These are phyloP conservation scores for Lasiodiplodia sp. DNA, from an alignment of 2,329 filamentous ascomycete genomes.

Conservation along the genomic window DNA sequence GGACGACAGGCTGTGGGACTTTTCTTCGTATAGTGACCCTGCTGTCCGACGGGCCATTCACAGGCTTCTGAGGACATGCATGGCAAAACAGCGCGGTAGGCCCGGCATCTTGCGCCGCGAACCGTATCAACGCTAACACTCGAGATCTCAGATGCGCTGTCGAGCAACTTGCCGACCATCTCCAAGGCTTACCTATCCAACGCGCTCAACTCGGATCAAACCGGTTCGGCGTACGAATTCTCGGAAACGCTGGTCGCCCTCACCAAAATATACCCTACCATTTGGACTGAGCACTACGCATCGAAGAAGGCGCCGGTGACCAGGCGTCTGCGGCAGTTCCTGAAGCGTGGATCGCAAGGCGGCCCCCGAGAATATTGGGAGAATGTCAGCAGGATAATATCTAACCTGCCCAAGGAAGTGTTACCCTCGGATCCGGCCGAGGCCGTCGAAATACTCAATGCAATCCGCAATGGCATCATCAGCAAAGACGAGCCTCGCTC, in stretches of 20 bases:
- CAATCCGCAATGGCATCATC: constrained; percentile 74
- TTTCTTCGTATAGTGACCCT: constrained; percentile 63
- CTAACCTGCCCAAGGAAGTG: constrained; percentile 60
- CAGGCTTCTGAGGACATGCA: constrained; percentile 59
- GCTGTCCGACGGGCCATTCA: constrained; percentile 66
- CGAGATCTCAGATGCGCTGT: constrained; percentile 37
- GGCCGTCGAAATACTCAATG: constrained; percentile 67
- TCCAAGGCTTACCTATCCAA: constrained; percentile 76
- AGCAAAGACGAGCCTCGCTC: constrained; percentile 76
- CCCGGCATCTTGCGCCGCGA: neutral
- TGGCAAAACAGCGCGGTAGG: constrained; percentile 56
- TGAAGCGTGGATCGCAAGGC: constrained; percentile 86
- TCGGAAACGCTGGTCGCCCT: constrained; percentile 71
- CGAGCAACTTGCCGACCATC: constrained; percentile 60
- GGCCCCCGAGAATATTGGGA: constrained; percentile 77
- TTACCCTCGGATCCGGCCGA: constrained; percentile 63
- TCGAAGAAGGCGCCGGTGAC: constrained; percentile 64
- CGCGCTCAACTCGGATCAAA: constrained; percentile 74
- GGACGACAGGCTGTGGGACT: constrained; percentile 67
- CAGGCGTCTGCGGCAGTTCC: constrained; percentile 71
- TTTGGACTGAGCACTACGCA: constrained; percentile 75
- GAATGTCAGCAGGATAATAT: constrained; percentile 68
- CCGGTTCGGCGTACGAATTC: constrained; percentile 76
- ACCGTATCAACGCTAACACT: neutral
- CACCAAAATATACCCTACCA: constrained; percentile 68